phyloP scores from a whole-genome alignment of 164 flowering plant genomes.

The Aristolochia contorta region DNA sequence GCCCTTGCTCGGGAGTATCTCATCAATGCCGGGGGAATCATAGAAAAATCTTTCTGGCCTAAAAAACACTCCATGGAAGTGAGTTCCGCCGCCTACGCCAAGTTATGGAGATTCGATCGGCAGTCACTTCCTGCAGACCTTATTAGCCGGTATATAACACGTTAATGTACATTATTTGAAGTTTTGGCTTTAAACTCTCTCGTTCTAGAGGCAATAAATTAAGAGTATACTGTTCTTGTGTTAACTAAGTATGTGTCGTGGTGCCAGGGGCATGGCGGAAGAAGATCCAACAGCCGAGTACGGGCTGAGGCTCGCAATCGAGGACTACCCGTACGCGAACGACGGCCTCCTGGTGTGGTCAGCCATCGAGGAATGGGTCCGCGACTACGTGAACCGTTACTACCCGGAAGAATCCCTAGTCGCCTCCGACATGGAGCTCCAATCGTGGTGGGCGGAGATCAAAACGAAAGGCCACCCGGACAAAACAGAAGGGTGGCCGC shows the following conservation, averaged over 20 bases:
- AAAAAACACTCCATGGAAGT: conserved; percentile 20
- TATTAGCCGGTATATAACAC: conserved; percentile 20
- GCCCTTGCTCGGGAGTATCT: conserved; percentile 22
- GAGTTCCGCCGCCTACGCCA: conserved; percentile 21
- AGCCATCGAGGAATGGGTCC: conserved; percentile 19
- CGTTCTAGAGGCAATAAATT: too few relatives aligned
- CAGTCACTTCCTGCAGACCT: conserved; percentile 28
- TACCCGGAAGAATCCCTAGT: conserved; percentile 6
- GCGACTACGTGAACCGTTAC: conserved; percentile 17
- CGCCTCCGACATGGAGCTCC: conserved; percentile 20
- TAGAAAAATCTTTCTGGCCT: conserved; percentile 20
- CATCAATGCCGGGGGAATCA: conserved; percentile 21
- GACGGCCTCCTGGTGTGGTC: conserved; percentile 26
- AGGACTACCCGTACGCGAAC: conserved; percentile 23
- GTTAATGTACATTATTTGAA: too few relatives aligned
- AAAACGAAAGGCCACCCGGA: conserved; percentile 26
- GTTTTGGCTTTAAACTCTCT: too few relatives aligned
- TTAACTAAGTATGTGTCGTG: too few relatives aligned
- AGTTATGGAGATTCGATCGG: conserved; percentile 26
- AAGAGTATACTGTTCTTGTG: too few relatives aligned
- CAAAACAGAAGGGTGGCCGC: conserved; percentile 36
- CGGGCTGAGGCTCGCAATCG: conserved; percentile 22
- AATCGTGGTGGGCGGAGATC: conserved; percentile 23
- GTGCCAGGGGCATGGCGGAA: conserved; percentile 25
- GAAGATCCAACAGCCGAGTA: conserved; percentile 24